Evolutionary conservation across 1,139 yeast genomes (phyloP).

Genomic region (Sugiyamaella pinicola): DNA sequence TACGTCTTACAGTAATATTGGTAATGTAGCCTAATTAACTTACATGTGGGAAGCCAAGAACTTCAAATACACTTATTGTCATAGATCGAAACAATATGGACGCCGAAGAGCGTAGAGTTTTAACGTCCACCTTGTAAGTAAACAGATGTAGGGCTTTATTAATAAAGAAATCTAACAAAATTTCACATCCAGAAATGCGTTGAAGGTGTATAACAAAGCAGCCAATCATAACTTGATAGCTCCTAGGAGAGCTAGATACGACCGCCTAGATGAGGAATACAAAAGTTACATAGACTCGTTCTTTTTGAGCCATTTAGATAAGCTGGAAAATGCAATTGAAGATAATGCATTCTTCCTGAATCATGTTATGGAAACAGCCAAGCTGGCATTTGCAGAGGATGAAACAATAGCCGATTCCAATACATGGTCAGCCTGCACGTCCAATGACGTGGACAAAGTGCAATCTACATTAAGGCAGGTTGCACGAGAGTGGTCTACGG

Average conservation of each 20-base stretch:
- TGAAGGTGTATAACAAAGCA: conserved; percentile 31
- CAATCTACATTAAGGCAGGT: conserved; percentile 63
- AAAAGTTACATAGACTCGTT: conserved; percentile 25
- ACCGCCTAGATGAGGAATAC: conserved; percentile 26
- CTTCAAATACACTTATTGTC: too few relatives aligned
- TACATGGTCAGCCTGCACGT: conserved; percentile 51
- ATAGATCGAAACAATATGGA: conserved; percentile 24
- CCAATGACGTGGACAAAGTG: conserved; percentile 61
- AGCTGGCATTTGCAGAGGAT: conserved; percentile 53
- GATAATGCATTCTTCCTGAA: conserved; percentile 52
- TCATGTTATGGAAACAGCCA: conserved; percentile 51
- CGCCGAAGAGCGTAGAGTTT: conserved; percentile 32
- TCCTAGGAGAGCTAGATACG: conserved; percentile 33
- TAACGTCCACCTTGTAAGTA: conserved; percentile 35
- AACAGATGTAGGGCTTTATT: too few relatives aligned
- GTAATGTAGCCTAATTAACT: too few relatives aligned
- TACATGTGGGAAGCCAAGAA: too few relatives aligned
- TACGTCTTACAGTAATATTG: too few relatives aligned
- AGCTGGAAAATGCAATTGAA: conserved; percentile 51
- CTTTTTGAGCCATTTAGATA: conserved; percentile 45
- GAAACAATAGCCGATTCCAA: conserved; percentile 38
- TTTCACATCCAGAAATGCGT: conserved; percentile 28
- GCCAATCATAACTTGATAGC: conserved; percentile 32
- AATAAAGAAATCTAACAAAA: not conserved
- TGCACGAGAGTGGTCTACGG: conserved; percentile 74